A percentile compares a stretch with the other conserved stretches of the same genome.
Evolutionary conservation across 2,329 filamentous ascomycete genomes (phyloP).

Genomic region (Alternaria novae-zelandiae): DNA sequence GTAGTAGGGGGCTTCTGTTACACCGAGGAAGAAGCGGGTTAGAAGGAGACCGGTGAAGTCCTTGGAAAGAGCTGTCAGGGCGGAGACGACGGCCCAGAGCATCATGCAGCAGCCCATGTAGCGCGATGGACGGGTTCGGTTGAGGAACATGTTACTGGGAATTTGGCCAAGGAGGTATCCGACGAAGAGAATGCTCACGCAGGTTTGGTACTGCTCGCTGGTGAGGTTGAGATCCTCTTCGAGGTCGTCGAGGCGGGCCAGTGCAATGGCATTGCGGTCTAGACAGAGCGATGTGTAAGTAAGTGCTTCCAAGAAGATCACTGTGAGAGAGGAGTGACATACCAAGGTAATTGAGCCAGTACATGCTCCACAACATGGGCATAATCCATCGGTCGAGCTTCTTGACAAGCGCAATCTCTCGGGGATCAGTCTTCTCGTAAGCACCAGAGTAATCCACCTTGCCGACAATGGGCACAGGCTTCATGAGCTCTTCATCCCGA

Average conservation of each 20-base stretch:
- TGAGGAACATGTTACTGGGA: constrained; percentile 48
- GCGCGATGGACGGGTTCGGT: constrained; percentile 34
- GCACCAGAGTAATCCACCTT: constrained; percentile 46
- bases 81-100: constrained; percentile 52
- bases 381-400: constrained; percentile 41
- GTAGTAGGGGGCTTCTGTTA: constrained; percentile 51
- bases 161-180: constrained; percentile 47
- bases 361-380: constrained; percentile 35
- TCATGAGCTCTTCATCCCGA: constrained; percentile 27
- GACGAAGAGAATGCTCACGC: constrained; percentile 33
- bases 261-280: constrained; percentile 69
- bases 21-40: constrained; percentile 52
- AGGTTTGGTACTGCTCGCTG: constrained; percentile 32
- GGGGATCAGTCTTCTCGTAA: constrained; percentile 44
- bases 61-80: constrained; percentile 51
- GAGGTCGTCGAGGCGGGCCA: constrained; percentile 67
- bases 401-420: constrained; percentile 43
- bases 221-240: constrained; percentile 59
- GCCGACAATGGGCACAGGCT: constrained; percentile 27
- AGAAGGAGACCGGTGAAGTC: constrained; percentile 53
- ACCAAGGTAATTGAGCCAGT: constrained; percentile 20
- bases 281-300: constrained; percentile 15
- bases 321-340: constrained; percentile 1
- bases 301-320: constrained; percentile 40
- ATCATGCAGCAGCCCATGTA: constrained; percentile 45